Base-by-base conservation (phyloP, 1,284 basidiomycete genomes). In the Kwoniella shivajii region DNA sequence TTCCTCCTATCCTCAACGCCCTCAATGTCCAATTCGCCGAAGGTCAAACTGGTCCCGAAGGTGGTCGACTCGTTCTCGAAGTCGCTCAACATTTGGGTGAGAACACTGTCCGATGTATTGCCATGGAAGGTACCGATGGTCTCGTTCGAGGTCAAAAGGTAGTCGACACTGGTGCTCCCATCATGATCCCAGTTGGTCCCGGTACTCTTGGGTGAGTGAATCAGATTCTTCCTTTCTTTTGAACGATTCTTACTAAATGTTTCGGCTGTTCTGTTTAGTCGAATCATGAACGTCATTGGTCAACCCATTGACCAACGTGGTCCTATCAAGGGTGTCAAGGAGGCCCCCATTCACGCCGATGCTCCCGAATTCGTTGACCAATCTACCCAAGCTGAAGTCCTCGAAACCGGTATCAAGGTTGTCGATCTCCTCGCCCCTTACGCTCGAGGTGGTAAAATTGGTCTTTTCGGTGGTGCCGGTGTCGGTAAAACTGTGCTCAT, bases 211-310 rank as follows among this genome's bases (percentile, higher is more conserved):
- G 94, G 72, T 75, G 34, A 63, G 72, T 68, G n/a, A n/a, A n/a
- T 33, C 42, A 6, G 36, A 50, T 48, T 18, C 39, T n/a, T 48
- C 20, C 4, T 33, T 18, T 24, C 46, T n/a, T n/a, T n/a, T n/a
- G n/a, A n/a, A n/a, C n/a, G n/a, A n/a, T n/a, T 34, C 46, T 22
- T 27, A 50, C 61, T 68, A 48, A 65, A n/a, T n/a, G n/a, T 55
- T 1, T 31, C 30, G 13, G 4, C 31, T 26, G 20, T 6, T 10
- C 16, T 27, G 41, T 47, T 1, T 54, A 74, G 76, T 61, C 92
- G 95, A 80, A 99, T 99, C 86, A 97, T 99, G 90, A 99, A 98
- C 83, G 95, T 99, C 81, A 97, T 98, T 82, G 95, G 95, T 76
- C 94, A 98, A 80, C 92, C 95, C 77, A 98, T 99, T 79, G 95